These are phyloP conservation scores for Verbascum thapsus DNA, from an alignment of 257 asterid genomes.

Conservation along the genomic window DNA sequence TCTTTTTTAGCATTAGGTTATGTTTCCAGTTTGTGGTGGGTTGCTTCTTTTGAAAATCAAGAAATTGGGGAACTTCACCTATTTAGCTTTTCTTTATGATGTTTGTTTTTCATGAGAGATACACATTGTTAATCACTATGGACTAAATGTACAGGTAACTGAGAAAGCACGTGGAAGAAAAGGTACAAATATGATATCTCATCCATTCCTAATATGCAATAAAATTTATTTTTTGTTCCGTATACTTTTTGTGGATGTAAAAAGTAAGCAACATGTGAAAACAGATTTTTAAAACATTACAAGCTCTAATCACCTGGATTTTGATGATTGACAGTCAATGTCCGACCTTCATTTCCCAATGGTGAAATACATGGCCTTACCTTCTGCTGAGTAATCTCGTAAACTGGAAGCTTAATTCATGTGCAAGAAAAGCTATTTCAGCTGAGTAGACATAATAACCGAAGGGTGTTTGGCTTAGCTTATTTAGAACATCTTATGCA, in stretches of 20 bases:
- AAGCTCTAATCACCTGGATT: constrained; percentile 11
- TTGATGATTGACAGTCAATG: constrained; percentile 5
- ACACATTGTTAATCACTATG: constrained; percentile 29
- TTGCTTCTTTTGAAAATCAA: not conserved
- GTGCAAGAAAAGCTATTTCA: not conserved
- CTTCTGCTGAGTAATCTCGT: not conserved
- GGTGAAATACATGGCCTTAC: constrained; percentile 4
- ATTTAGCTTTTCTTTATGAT: constrained; percentile 8
- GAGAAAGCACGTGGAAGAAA: constrained; percentile 41
- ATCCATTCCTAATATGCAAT: constrained; percentile 12
- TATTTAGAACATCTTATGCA: too few relatives aligned
- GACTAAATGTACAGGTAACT: constrained; percentile 54
- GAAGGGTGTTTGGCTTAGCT: too few relatives aligned
- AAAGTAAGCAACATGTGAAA: not conserved
- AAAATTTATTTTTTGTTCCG: constrained; percentile 10
- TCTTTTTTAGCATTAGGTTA: not conserved
- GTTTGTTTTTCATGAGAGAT: constrained; percentile 12
- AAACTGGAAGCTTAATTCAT: not conserved
- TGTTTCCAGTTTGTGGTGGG: constrained; percentile 1
- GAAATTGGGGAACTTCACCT: constrained; percentile 21
- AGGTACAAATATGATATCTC: constrained; percentile 42
- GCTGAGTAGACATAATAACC: constrained; percentile 1
- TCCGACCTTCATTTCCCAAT: not conserved
- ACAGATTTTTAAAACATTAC: not conserved
- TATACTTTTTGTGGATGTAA: constrained; percentile 18